Evolutionary conservation across 2,329 filamentous ascomycete species (phyloP), one percentile per base, ranked within the genome.

Genomic region (Tolypocladium ophioglossoides): DNA sequence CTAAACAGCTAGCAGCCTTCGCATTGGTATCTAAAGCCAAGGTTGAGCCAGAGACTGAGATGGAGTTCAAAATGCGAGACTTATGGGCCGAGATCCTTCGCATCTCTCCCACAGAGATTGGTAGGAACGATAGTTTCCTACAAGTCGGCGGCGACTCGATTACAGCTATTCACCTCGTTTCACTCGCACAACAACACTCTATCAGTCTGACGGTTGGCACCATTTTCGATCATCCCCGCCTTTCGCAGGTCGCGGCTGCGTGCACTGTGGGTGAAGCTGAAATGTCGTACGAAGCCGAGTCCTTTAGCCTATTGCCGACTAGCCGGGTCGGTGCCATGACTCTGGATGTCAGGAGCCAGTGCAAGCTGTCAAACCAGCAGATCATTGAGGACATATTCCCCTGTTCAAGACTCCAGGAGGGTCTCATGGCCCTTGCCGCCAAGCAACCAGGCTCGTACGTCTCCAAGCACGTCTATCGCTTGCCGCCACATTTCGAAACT

Each of bases 401-500:
- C 2, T 71, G 68, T 59, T 68, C 69, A 7, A 61, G 64, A 4
- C 59, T 73, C 1, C 72, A 74, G 52, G 69, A 70, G 55, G 70
- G 67, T 2, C 64, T 74, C 1, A 63, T 74, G 46, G 65, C 67
- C 0, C 59, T 72, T 1, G 63, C 70, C 2, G 61, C 58, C 39
- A 62, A 67, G n/a, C 50, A 59, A 1, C 55, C 52, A 1, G 70
- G 68, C 1, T 66, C 66, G 1, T 74, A 74, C 41, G 62, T 72
- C 11, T 64, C 67, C 1, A 62, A 64, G 37, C 59, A 63, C 49
- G 60, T 61, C 20, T 57, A 64, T 39, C 54, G 54, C n/a, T 56
- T 67, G 2, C 40, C 59, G 0, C 24, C 18, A 1, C 24, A 62
- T 20, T 38, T 64, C 7, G 59, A 68, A 7, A 27, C 64, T 41